Percentiles rank a stretch among this genome's conserved stretches.
phyloP scores from a whole-genome alignment of 2,329 filamentous ascomycete species.

The Sarocladium strictum region DNA sequence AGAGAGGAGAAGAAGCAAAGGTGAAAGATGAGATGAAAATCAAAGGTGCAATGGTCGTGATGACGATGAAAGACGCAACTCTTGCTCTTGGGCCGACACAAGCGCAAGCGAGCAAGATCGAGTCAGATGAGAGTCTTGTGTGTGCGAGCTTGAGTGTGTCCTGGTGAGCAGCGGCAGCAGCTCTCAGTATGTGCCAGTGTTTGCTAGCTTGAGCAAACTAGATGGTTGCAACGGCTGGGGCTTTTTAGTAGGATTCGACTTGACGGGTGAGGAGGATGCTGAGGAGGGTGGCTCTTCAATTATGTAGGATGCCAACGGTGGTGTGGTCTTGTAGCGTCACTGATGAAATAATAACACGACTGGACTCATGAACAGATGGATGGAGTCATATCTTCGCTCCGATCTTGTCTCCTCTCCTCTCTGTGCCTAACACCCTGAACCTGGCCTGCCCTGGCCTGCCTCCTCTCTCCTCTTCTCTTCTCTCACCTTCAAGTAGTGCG shows the following conservation, averaged over 20 bases:
- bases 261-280: not conserved
- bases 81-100: not conserved
- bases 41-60: not conserved
- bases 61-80: not conserved
- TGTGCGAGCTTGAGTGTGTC: not conserved
- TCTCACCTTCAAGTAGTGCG: not conserved
- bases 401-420: not conserved
- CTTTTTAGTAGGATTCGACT: not conserved
- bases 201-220: not conserved
- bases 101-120: not conserved
- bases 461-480: too few relatives aligned
- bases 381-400: not conserved
- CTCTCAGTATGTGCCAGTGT: not conserved
- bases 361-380: not conserved
- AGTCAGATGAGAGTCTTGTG: conserved; percentile 5
- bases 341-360: not conserved
- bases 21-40: not conserved
- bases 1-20: not conserved
- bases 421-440: conserved; percentile 6
- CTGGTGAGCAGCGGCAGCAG: not conserved
- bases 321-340: not conserved
- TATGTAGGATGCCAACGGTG: not conserved
- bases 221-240: conserved; percentile 2
- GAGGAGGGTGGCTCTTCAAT: conserved; percentile 4
- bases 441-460: not conserved